Conservation (phyloP, 768 basidiomycete genomes). For the Gloeostereum incarnatum region DNA sequence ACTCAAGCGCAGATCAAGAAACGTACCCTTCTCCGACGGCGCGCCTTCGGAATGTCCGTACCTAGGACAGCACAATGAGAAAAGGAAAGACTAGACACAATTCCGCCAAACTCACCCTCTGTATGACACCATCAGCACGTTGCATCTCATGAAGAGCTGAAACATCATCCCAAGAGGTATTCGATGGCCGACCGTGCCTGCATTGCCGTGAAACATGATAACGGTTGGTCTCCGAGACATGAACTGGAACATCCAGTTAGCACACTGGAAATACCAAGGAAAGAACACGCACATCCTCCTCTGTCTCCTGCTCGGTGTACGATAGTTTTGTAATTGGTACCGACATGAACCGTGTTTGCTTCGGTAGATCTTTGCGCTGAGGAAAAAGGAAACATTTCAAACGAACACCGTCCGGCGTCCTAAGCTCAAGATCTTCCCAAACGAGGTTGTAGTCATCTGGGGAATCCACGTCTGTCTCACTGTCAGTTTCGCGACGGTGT, state of each 20-base stretch:
- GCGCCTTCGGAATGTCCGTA: constrained; percentile 86
- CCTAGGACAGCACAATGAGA: constrained; percentile 24
- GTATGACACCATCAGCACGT: constrained; percentile 92
- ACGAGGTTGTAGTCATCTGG: constrained; percentile 65
- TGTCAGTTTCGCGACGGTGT: background rate
- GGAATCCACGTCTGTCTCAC: constrained; percentile 49
- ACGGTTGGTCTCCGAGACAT: constrained; percentile 63
- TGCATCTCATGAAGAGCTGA: constrained; percentile 76
- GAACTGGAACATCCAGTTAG: constrained; percentile 18
- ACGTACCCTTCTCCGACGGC: constrained; percentile 74
- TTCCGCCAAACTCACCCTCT: constrained; percentile 51
- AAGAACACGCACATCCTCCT: constrained; percentile 46
- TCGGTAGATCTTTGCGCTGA: constrained; percentile 43
- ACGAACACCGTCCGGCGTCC: constrained; percentile 62
- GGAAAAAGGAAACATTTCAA: constrained; percentile 72
- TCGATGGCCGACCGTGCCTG: constrained; percentile 82
- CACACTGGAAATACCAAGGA: background rate
- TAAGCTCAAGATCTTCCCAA: constrained; percentile 67
- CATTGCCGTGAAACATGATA: constrained; percentile 91
- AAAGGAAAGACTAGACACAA: constrained; percentile 1
- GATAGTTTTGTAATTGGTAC: constrained; percentile 19
- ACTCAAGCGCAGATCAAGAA: background rate
- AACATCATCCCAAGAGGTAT: constrained; percentile 84
- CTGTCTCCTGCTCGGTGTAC: constrained; percentile 27
- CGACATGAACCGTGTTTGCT: constrained; percentile 11